Evolutionary conservation across 2,329 filamentous ascomycete species (phyloP).

Genomic region (Elsinoe necatrix): DNA sequence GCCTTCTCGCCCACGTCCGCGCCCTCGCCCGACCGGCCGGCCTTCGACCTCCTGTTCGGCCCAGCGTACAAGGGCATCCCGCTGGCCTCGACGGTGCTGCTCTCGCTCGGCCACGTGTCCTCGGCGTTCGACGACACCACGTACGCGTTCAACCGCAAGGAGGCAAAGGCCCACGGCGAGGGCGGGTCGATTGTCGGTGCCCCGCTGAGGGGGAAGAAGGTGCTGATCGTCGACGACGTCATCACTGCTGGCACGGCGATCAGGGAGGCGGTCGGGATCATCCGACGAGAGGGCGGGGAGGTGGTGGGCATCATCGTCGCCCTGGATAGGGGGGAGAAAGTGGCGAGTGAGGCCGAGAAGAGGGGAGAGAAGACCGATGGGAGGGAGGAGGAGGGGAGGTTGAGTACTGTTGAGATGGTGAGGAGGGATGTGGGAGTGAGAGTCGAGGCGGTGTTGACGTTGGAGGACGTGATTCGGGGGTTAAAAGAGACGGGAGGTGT

Average conservation of each 20-base stretch:
- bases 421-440: slow-evolving; percentile 75
- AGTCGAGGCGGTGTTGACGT: slow-evolving; percentile 71
- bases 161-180: slow-evolving; percentile 92
- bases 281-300: slow-evolving; percentile 72
- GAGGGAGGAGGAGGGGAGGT: slow-evolving; percentile 45
- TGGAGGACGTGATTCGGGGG: slow-evolving; percentile 63
- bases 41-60: slow-evolving; percentile 74
- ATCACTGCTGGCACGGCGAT: slow-evolving; percentile 94
- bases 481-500: slow-evolving; percentile 33
- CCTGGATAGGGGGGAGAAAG: slow-evolving; percentile 78
- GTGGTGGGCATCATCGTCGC: slow-evolving; percentile 84
- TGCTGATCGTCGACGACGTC: slow-evolving; percentile 92
- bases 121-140: slow-evolving; percentile 59
- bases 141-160: slow-evolving; percentile 93
- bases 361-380: slow-evolving; percentile 49
- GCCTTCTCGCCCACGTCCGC: slow-evolving; percentile 36
- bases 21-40: slow-evolving; percentile 21
- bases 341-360: slow-evolving; percentile 46
- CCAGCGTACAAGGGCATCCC: slow-evolving; percentile 97
- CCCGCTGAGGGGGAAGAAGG: slow-evolving; percentile 70
- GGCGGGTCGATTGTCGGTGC: slow-evolving; percentile 89
- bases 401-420: slow-evolving; percentile 79
- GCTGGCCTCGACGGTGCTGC: slow-evolving; percentile 67
- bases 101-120: slow-evolving; percentile 64
- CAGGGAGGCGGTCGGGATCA: slow-evolving; percentile 83